phyloP scores from a whole-genome alignment of 108 stramenopile genomes.

The Cyclotella atomus region DNA sequence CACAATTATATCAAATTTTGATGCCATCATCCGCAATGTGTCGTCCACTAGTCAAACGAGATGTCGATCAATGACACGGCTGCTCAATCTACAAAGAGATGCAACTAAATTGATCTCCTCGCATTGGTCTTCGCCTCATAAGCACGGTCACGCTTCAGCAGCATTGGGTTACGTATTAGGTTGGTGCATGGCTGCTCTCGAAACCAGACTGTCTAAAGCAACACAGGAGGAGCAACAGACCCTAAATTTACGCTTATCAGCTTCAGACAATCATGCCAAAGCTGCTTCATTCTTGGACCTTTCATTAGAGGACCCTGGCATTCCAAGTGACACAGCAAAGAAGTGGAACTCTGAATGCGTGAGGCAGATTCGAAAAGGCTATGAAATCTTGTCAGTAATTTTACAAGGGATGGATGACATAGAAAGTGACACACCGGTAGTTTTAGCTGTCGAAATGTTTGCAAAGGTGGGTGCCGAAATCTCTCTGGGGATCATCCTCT shows the following conservation, averaged over 20 bases:
- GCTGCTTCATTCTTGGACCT: slow-evolving; percentile 29
- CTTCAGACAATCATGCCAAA: slow-evolving; percentile 35
- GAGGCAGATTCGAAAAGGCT: slow-evolving; percentile 31
- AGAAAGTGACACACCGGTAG: slow-evolving; percentile 11
- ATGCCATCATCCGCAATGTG: slow-evolving; percentile 26
- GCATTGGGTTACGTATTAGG: slow-evolving; percentile 31
- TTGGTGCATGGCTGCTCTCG: slow-evolving; percentile 40
- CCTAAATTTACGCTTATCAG: slow-evolving; percentile 26
- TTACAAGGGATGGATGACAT: slow-evolving; percentile 6
- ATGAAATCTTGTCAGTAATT: slow-evolving; percentile 23
- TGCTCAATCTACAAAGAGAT: slow-evolving; percentile 35
- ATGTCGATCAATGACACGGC: slow-evolving; percentile 28
- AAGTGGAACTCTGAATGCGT: slow-evolving; percentile 12
- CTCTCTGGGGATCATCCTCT: too few relatives aligned
- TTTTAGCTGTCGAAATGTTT: slow-evolving; percentile 42
- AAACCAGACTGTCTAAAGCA: slow-evolving; percentile 11
- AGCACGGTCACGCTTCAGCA: slow-evolving; percentile 3
- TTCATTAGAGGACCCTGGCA: slow-evolving; percentile 13
- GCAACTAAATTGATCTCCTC: slow-evolving; percentile 36
- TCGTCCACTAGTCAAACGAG: slow-evolving; percentile 23
- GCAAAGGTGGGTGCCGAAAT: slow-evolving; percentile 37
- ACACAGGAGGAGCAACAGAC: slow-evolving; percentile 15
- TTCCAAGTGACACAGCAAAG: slow-evolving; percentile 1
- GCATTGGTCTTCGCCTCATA: slow-evolving; percentile 1
- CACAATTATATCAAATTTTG: slow-evolving; percentile 20